These are phyloP conservation scores for Jackrogersella minutella DNA, from an alignment of 495 filamentous ascomycete species.

Conservation along the genomic window DNA sequence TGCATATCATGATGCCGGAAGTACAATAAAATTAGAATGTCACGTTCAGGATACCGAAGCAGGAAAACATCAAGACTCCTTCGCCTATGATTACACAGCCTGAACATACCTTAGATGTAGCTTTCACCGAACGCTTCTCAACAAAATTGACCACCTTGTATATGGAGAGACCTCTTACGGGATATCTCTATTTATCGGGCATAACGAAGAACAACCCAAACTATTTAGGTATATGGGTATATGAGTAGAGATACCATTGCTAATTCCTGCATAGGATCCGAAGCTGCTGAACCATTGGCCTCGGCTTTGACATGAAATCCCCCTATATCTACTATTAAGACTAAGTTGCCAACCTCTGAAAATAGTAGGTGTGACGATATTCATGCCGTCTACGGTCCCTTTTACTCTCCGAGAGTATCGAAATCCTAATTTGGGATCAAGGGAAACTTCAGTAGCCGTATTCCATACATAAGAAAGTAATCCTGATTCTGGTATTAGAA, in stretches of 20 bases:
- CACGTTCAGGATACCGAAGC: not conserved
- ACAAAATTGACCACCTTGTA: not conserved
- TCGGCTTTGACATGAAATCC: not conserved
- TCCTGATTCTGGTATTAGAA: too few relatives aligned
- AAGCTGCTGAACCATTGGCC: not conserved
- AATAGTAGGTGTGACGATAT: too few relatives aligned
- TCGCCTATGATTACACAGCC: not conserved
- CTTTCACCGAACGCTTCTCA: too few relatives aligned
- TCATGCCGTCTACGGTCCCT: too few relatives aligned
- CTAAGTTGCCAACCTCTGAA: too few relatives aligned
- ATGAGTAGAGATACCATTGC: too few relatives aligned
- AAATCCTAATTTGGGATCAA: too few relatives aligned
- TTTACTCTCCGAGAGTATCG: too few relatives aligned
- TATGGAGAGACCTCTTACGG: not conserved
- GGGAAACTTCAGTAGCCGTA: too few relatives aligned
- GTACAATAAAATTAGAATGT: not conserved
- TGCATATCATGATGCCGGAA: not conserved
- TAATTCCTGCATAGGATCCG: not conserved
- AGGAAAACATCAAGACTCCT: not conserved
- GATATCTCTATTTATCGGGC: not conserved
- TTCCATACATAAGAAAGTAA: too few relatives aligned
- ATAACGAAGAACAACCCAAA: not conserved
- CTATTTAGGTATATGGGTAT: too few relatives aligned
- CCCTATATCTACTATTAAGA: not conserved
- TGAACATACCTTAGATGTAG: not conserved